Evolutionary conservation across 2,329 filamentous ascomycete species (phyloP).

Genomic region (Paecilomyces formosus): DNA sequence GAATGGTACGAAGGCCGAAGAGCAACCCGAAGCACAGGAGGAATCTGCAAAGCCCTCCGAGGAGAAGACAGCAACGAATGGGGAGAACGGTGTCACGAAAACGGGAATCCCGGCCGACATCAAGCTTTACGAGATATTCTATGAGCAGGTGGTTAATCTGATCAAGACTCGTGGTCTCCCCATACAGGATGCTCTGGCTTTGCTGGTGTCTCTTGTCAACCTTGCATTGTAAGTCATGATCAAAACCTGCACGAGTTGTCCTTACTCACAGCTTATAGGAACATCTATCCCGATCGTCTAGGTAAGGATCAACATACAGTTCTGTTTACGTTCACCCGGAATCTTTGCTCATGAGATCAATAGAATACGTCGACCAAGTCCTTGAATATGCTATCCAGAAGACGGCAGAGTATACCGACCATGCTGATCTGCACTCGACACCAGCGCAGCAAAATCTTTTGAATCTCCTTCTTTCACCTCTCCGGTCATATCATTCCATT

Average conservation of each 20-base stretch:
- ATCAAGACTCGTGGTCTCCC: slow-evolving; percentile 85
- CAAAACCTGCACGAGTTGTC: neutral
- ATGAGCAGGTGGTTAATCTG: slow-evolving; percentile 83
- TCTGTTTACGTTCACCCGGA: neutral
- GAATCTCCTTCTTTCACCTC: slow-evolving; percentile 79
- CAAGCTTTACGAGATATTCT: slow-evolving; percentile 91
- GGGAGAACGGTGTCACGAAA: slow-evolving; percentile 32
- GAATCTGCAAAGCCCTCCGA: slow-evolving; percentile 12
- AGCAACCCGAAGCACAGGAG: slow-evolving; percentile 17
- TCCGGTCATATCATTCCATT: slow-evolving; percentile 83
- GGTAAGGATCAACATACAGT: slow-evolving; percentile 14
- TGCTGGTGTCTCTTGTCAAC: slow-evolving; percentile 89
- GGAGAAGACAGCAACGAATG: slow-evolving; percentile 24
- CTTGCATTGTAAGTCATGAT: slow-evolving; percentile 58
- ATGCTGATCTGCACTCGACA: slow-evolving; percentile 85
- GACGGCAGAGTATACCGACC: slow-evolving; percentile 82
- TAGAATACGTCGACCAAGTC: slow-evolving; percentile 90
- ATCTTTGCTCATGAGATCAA: neutral
- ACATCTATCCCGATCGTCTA: slow-evolving; percentile 85
- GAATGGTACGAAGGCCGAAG: slow-evolving; percentile 24
- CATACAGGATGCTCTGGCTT: slow-evolving; percentile 88
- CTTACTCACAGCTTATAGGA: slow-evolving; percentile 35
- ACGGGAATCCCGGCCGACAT: slow-evolving; percentile 51
- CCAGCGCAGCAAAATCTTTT: slow-evolving; percentile 83
- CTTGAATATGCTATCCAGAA: slow-evolving; percentile 82